A percentile compares a stretch with the other conserved stretches of the same genome.
Evolutionary conservation across 2,329 filamentous ascomycete species (phyloP).

Genomic region (Tolypocladium capitatum): DNA sequence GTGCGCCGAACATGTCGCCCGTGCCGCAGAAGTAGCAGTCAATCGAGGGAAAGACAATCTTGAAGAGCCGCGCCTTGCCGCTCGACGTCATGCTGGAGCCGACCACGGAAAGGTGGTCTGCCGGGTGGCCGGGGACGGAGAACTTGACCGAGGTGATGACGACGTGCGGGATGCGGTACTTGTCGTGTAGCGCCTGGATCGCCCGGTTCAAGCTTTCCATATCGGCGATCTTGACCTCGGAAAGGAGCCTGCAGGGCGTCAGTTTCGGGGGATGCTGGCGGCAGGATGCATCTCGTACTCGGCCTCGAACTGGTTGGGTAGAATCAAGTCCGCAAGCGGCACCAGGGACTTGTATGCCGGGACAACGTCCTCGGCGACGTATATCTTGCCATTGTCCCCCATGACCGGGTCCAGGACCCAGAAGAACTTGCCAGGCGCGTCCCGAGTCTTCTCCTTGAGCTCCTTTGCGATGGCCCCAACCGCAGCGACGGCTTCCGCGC

Average conservation of each 20-base stretch:
- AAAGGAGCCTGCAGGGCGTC: conserved; percentile 51
- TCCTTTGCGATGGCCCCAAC: conserved; percentile 77
- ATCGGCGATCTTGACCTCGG: conserved; percentile 70
- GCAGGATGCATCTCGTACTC: conserved; percentile 47
- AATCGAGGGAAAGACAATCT: conserved; percentile 72
- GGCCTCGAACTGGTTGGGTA: conserved; percentile 95
- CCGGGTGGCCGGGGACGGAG: conserved; percentile 34
- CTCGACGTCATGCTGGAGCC: conserved; percentile 58
- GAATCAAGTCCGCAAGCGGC: conserved; percentile 72
- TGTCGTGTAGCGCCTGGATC: conserved; percentile 63
- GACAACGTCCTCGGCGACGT: conserved; percentile 83
- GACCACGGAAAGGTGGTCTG: conserved; percentile 52
- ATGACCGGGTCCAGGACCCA: conserved; percentile 98
- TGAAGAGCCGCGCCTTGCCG: conserved; percentile 68
- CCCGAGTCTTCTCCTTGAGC: conserved; percentile 51
- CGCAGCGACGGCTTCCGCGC: conserved; percentile 68
- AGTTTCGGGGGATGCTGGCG: background rate
- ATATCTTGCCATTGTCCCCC: conserved; percentile 87
- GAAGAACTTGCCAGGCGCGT: conserved; percentile 67
- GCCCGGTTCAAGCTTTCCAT: conserved; percentile 59
- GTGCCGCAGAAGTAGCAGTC: conserved; percentile 95
- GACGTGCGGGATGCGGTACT: conserved; percentile 70
- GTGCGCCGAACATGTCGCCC: conserved; percentile 94
- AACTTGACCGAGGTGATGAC: conserved; percentile 84
- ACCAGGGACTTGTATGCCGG: conserved; percentile 78